phyloP scores from a whole-genome alignment of 129 eudicot genomes.

The Tagetes patula region DNA sequence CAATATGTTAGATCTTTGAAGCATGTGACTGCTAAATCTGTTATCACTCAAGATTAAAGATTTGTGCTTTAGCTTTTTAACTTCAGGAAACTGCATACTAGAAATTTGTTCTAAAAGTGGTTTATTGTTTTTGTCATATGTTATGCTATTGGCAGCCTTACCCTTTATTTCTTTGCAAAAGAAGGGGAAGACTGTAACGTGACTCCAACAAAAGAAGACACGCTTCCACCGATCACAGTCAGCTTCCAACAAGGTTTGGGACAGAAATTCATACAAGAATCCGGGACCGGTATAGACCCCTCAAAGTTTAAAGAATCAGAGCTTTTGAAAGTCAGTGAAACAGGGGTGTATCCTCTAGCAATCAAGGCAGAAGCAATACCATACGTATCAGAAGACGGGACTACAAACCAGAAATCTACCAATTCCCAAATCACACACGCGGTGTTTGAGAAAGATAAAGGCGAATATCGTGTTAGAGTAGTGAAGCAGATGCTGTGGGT shows the following conservation, averaged over 20 bases:
- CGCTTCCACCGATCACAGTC: constrained; percentile 59
- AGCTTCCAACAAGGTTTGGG: constrained; percentile 77
- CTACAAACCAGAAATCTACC: constrained; percentile 37
- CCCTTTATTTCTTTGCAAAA: constrained; percentile 89
- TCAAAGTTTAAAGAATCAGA: constrained; percentile 64
- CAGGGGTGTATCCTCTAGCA: constrained; percentile 71
- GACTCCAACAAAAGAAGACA: constrained; percentile 58
- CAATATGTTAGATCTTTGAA: not conserved
- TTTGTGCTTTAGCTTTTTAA: not conserved
- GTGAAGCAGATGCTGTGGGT: constrained; percentile 88
- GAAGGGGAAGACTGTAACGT: constrained; percentile 83
- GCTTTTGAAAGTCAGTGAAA: constrained; percentile 45
- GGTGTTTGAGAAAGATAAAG: constrained; percentile 82
- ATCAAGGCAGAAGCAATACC: constrained; percentile 87
- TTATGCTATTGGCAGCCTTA: constrained; percentile 48
- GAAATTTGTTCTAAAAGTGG: not conserved
- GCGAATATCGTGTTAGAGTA: constrained; percentile 64
- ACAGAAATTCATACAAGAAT: constrained; percentile 78
- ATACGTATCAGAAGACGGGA: constrained; percentile 39
- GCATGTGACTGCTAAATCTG: not conserved
- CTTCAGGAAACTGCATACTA: not conserved
- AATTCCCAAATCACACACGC: constrained; percentile 88
- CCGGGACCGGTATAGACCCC: constrained; percentile 78
- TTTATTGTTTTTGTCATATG: not conserved
- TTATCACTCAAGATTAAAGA: not conserved